Base-by-base conservation (phyloP, 2,329 filamentous ascomycete species). In the Verruconis gallopava region DNA sequence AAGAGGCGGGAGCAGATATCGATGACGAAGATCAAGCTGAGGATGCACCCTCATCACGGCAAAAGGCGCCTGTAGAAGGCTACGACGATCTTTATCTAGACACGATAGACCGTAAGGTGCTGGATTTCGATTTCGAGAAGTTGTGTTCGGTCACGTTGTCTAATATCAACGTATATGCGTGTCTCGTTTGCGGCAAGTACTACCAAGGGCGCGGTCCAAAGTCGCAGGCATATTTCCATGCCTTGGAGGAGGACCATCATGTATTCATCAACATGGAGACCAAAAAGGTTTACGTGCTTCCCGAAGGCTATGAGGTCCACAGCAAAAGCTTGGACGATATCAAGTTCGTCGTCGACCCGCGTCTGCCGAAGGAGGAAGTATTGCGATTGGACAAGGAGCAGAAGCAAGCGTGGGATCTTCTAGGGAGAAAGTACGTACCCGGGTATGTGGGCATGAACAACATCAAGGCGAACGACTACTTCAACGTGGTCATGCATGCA, bases 401-500 rank as follows among this genome's bases (percentile, higher is more conserved):
- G 41, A 69, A 71, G 54, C 70, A 67, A 14, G 75, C 77, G 35
- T 86, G 80, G 73, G 89, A 93, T 53, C 71, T 96, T 33, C 70
- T 71, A 38, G 85, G 85, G 48, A 84, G 81, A 61, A 77, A 82
- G 57, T 98, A 98, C 63, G 80, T 80, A 50, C 91, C 91, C 15
- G 89, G 91, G 4, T 98, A 88, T 58, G 85, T 98, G 47, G 91
- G 91, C 50, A 93, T 98, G 84, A 98, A 98, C 71, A 98, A 98
- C 64, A 95, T 98, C 71, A 98, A 98, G 63, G 85, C 91, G 45
- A 98, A 98, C 64, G 91, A 98, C 67, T 98, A 98, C 65, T 73
- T 96, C 56, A 98, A 98, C 57, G 89, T 94, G 19, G 75, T 95
- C 3, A 81, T 93, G 38, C 91, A 98, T 61, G 81, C 88, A 4